Evolutionary conservation across 2,329 filamentous ascomycete genomes (phyloP).

Genomic region (Sarocladiaceae sp.): DNA sequence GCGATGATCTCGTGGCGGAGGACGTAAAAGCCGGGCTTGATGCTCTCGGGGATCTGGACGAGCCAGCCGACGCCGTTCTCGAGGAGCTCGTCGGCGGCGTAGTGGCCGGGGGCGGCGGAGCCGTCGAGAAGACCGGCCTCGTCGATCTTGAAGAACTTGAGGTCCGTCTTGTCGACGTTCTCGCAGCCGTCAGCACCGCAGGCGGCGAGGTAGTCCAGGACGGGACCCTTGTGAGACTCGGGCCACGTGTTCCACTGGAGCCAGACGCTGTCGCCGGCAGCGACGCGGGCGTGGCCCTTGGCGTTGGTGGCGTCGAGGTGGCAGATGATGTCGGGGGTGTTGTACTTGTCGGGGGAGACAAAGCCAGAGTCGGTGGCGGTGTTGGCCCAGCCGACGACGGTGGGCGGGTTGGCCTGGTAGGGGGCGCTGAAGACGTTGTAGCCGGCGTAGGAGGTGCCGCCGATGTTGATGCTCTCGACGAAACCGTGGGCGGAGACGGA

Average conservation of each 20-base stretch:
- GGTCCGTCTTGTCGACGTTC: constrained; percentile 40
- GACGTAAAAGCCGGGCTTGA: constrained; percentile 16
- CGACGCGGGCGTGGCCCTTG: constrained; percentile 25
- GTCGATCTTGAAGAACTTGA: constrained; percentile 58
- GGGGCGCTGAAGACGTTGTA: constrained; percentile 11
- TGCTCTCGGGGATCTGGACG: constrained; percentile 3
- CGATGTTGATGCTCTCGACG: constrained; percentile 11
- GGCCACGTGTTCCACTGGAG: constrained; percentile 36
- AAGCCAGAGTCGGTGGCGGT: constrained; percentile 37
- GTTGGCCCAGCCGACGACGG: constrained; percentile 12
- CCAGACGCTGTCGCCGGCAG: constrained; percentile 30
- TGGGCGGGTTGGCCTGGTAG: constrained; percentile 8
- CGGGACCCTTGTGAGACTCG: constrained; percentile 39
- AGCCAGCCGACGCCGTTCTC: constrained; percentile 23
- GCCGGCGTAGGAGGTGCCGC: constrained; percentile 8
- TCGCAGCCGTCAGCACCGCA: constrained; percentile 48
- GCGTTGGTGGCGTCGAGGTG: constrained; percentile 33
- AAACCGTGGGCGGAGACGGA: constrained; percentile 12
- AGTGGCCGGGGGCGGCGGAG: constrained; percentile 29
- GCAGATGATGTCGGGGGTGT: constrained; percentile 36
- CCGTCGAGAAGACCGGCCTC: constrained; percentile 44
- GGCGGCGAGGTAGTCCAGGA: constrained; percentile 56
- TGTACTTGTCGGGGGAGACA: constrained; percentile 32
- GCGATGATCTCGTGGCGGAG: constrained; percentile 45
- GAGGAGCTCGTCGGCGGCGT: constrained; percentile 33